Conservation (phyloP, 164 flowering plant species). For the Tinospora cordifolia region DNA sequence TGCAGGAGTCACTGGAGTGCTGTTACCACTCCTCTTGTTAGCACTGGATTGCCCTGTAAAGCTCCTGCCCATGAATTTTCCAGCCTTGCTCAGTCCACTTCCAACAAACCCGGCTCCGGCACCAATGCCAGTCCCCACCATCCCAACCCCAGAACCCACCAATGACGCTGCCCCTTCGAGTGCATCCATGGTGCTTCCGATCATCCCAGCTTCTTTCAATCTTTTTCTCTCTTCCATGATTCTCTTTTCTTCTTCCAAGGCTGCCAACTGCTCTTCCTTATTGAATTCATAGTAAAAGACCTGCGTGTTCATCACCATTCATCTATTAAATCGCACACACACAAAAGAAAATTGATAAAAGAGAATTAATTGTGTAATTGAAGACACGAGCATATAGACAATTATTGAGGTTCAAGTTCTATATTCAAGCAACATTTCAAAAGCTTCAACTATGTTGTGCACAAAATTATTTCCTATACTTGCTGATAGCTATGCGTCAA, state of each 20-base stretch:
- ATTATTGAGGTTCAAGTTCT: too few relatives aligned
- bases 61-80: slow-evolving; percentile 81
- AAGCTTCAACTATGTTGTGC: too few relatives aligned
- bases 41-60: slow-evolving; percentile 56
- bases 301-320: slow-evolving; percentile 24
- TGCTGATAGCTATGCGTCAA: too few relatives aligned
- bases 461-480: too few relatives aligned
- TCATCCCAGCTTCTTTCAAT: slow-evolving; percentile 71
- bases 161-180: slow-evolving; percentile 65
- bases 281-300: slow-evolving; percentile 60
- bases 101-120: slow-evolving; percentile 58
- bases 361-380: background rate
- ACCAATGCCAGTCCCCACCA: slow-evolving; percentile 57
- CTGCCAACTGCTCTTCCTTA: slow-evolving; percentile 80
- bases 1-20: slow-evolving; percentile 16
- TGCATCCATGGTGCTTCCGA: slow-evolving; percentile 97
- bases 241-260: slow-evolving; percentile 83
- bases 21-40: slow-evolving; percentile 24
- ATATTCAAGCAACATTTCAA: too few relatives aligned
- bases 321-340: background rate
- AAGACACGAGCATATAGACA: background rate
- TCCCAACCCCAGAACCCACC: slow-evolving; percentile 58
- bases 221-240: slow-evolving; percentile 68
- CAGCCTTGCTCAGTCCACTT: slow-evolving; percentile 76
- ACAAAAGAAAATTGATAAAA: background rate